Percentiles rank a stretch among this genome's conserved stretches.
Conservation (phyloP, 179 eudicot species). For the Corrigiola litoralis region DNA sequence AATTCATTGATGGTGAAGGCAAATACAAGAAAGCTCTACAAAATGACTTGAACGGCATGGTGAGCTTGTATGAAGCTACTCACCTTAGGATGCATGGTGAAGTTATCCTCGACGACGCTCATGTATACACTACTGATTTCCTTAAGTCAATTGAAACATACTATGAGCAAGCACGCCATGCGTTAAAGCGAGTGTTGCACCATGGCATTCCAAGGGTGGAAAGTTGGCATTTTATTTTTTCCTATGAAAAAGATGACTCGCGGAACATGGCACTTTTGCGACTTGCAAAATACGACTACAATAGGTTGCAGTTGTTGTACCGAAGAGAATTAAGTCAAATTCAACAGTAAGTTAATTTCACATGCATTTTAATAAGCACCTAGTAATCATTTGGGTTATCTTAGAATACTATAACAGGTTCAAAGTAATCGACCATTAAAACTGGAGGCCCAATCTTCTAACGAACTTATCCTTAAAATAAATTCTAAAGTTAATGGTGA, state of each 20-base stretch:
- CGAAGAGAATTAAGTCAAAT: slow-evolving; percentile 26
- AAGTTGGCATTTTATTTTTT: slow-evolving; percentile 16
- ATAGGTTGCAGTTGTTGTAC: slow-evolving; percentile 26
- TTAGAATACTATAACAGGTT: too few species aligned
- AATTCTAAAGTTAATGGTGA: too few species aligned
- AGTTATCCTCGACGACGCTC: slow-evolving; percentile 18
- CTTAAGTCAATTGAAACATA: neutral
- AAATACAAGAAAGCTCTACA: slow-evolving; percentile 11
- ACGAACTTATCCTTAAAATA: too few species aligned
- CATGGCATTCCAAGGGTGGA: slow-evolving; percentile 25
- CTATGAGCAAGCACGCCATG: slow-evolving; percentile 19
- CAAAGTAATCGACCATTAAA: too few species aligned
- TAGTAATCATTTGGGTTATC: too few species aligned
- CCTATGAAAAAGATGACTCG: slow-evolving; percentile 24
- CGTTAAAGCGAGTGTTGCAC: slow-evolving; percentile 28
- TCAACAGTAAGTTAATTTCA: neutral
- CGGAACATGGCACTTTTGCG: slow-evolving; percentile 14
- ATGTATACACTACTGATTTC: slow-evolving; percentile 7
- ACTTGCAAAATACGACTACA: slow-evolving; percentile 26
- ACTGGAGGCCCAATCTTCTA: too few species aligned
- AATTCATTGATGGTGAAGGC: slow-evolving; percentile 10
- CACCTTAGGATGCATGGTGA: slow-evolving; percentile 16
- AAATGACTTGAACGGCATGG: slow-evolving; percentile 23
- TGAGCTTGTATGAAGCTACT: slow-evolving; percentile 29
- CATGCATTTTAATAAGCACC: neutral